Evolutionary conservation across 768 basidiomycete genomes (phyloP), one percentile per base, ranked within the genome.

Genomic region (Udeniomyces megalosporus): DNA sequence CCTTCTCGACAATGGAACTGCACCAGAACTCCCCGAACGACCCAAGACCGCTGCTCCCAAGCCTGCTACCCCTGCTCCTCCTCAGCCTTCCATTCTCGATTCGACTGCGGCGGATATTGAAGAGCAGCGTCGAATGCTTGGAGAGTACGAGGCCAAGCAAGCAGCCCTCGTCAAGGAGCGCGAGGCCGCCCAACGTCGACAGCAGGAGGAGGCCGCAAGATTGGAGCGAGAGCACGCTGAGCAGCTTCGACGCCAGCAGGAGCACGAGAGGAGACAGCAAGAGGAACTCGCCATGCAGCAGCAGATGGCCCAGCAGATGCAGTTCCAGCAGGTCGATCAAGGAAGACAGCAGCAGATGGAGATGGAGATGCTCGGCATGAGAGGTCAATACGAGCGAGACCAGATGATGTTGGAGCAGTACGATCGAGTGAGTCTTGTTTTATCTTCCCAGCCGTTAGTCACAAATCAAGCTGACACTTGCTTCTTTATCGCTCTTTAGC

Each of bases 361-460:
- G 73, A 79, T 87, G 56, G 86, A 97, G 72, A 76, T 97, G 53
- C 80, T 97, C 52, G 88, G 81, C 11, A 86, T 97, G 86, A 78
- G 91, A 51, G 91, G 95, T 0, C 95, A 97, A 71, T 99, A 90
- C 71, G 95, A 99, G 75, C 82, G 95, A 14, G 93, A 99, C 69
- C 95, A 99, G 72, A 85, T 99, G 68, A 82, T 99, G 74, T 78
- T 99, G 58, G 93, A 97, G 73, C 91, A 97, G 69, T 99, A 99
- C 70, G 95, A 99, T 71, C 81, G 85, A 46, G 91, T 93, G 74
- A 58, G 84, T 78, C 29, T 4, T 8, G 20, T 42, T 54, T 58
- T 26, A 1, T 56, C 12, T 42, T 51, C 44, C 53, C 22, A 22
- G 26, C 42, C 54, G 20, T 11, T 32, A 22, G 51, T 34, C 22